These are phyloP conservation scores for Kwoniella shivajii DNA, from an alignment of 1,284 basidiomycete species.

Conservation along the genomic window DNA sequence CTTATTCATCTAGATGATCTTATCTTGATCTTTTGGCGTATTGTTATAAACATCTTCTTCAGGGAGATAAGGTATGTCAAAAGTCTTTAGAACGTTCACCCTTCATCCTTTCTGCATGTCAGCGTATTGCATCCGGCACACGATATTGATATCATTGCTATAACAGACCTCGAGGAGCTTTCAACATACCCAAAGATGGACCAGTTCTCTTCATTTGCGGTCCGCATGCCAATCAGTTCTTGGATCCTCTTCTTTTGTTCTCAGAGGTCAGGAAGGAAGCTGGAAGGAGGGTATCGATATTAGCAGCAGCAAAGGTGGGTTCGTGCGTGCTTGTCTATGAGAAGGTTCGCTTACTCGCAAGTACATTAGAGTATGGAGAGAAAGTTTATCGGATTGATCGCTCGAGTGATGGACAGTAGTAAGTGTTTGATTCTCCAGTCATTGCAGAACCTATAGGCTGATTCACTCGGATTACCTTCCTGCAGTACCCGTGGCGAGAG, in stretches of 20 bases:
- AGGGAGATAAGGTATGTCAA: slow-evolving; percentile 73
- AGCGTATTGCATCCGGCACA: neutral
- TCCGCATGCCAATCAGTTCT: slow-evolving; percentile 96
- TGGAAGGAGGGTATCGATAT: slow-evolving; percentile 78
- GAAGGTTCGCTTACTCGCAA: neutral
- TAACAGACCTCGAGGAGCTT: slow-evolving; percentile 76
- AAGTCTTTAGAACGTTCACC: neutral
- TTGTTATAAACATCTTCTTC: slow-evolving; percentile 94
- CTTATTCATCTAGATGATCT: slow-evolving; percentile 39
- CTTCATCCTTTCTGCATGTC: neutral
- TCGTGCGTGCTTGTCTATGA: neutral
- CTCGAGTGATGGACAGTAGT: slow-evolving; percentile 88
- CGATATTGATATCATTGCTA: neutral
- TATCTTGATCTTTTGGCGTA: slow-evolving; percentile 61
- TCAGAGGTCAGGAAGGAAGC: slow-evolving; percentile 87
- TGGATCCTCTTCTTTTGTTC: slow-evolving; percentile 88
- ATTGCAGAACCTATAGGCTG: neutral
- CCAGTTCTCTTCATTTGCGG: slow-evolving; percentile 96
- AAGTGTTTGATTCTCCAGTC: slow-evolving; percentile 57
- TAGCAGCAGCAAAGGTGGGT: slow-evolving; percentile 81
- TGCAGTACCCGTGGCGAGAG: slow-evolving; percentile 87
- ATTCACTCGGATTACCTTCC: slow-evolving; percentile 24
- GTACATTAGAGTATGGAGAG: slow-evolving; percentile 45
- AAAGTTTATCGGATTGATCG: slow-evolving; percentile 72
- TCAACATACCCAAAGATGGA: slow-evolving; percentile 88